Evolutionary conservation across 495 filamentous ascomycete genomes (phyloP), one percentile per base, ranked within the genome.

Genomic region (Daldinia decipiens): DNA sequence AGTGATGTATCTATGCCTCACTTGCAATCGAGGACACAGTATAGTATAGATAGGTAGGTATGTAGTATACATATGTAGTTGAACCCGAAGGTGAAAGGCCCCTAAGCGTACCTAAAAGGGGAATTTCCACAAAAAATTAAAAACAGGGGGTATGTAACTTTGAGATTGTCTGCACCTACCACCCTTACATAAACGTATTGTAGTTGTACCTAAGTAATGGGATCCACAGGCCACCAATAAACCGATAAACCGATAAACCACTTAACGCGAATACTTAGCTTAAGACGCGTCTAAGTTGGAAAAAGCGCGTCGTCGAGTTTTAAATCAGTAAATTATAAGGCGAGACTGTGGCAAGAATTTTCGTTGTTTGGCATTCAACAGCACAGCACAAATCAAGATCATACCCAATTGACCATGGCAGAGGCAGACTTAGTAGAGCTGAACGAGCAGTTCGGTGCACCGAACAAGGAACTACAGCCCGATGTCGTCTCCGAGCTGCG

Each of bases 401-500:
- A 26, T 55, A 36, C 53, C 12, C 31, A 32, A 50, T 54, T 53
- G 57, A 79, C 50, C 21, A 91, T 90, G 88, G 80, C 82, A 19
- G 84, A 88, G 65, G 77, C 77, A 19, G 77, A 74, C 0, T 55
- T 81, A 21, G 79, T 76, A 52, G 90, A 93, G 79, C 82, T 95
- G 74, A 89, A 90, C 69, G 87, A 90, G 78, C 85, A 85, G 61
- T 95, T 96, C 79, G 85, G 83, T 21, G 77, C 82, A 45, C 86
- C 86, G 29, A 65, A 75, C 65, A 74, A 79, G 74, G 56, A 74
- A 7, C 81, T 94, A 9, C 84, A 90, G 51, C 82, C 89, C 59
- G 93, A 97, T 79, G 84, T 97, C 53, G 79, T 91, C 40, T 80
- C 84, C 21, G 95, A 97, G 78, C 82, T 99, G 43, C 86, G 89